Percentiles rank a stretch among this genome's conserved stretches.
Evolutionary conservation across 805 yeast species (phyloP).

Genomic region (Clavispora asparagi): DNA sequence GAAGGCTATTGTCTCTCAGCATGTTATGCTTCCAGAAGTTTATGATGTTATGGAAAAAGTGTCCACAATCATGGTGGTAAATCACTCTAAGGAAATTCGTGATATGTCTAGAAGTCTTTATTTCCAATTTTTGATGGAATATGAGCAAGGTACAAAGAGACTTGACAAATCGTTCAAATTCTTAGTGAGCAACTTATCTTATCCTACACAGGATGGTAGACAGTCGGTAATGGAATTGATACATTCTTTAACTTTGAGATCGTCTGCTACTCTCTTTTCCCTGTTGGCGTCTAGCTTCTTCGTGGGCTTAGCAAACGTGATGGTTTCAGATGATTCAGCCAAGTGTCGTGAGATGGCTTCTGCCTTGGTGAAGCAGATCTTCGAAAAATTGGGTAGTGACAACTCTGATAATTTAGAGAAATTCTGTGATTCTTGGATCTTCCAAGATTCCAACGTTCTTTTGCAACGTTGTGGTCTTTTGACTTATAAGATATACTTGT

Average conservation of each 20-base stretch:
- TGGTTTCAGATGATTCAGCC: slow-evolving; percentile 71
- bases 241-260: slow-evolving; percentile 61
- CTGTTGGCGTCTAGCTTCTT: slow-evolving; percentile 73
- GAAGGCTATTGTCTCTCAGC: slow-evolving; percentile 70
- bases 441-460: slow-evolving; percentile 44
- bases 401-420: slow-evolving; percentile 35
- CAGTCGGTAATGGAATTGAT: slow-evolving; percentile 87
- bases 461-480: slow-evolving; percentile 71
- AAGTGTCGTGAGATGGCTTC: slow-evolving; percentile 83
- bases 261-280: slow-evolving; percentile 52
- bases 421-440: slow-evolving; percentile 58
- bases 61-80: slow-evolving; percentile 81
- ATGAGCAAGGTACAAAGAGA: slow-evolving; percentile 86
- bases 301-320: slow-evolving; percentile 71
- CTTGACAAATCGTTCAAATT: slow-evolving; percentile 78
- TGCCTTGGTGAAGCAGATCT: slow-evolving; percentile 49
- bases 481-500: slow-evolving; percentile 58
- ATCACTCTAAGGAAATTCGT: slow-evolving; percentile 76
- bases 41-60: slow-evolving; percentile 84
- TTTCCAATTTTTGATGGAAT: slow-evolving; percentile 84
- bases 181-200: slow-evolving; percentile 72
- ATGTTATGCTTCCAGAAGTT: slow-evolving; percentile 76
- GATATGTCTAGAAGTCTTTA: slow-evolving; percentile 80
- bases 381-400: slow-evolving; percentile 41
- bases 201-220: slow-evolving; percentile 82